phyloP scores from a whole-genome alignment of 2,329 filamentous ascomycete species.

The Paraconiothyrium brasiliense region DNA sequence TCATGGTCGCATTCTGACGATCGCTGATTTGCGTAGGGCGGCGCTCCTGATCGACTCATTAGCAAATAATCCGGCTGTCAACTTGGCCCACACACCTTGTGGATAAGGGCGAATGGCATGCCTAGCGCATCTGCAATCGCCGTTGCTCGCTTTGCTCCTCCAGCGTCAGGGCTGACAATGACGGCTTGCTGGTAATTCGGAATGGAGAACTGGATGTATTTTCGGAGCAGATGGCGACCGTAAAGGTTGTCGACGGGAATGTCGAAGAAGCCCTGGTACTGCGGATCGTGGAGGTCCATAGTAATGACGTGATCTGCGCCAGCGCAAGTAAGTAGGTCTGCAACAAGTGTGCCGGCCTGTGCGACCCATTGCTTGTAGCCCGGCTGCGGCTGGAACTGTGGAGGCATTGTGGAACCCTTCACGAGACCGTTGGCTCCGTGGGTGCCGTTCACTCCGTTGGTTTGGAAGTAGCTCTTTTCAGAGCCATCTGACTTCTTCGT shows the following conservation, averaged over 20 bases:
- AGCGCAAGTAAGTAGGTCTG: conserved; percentile 92
- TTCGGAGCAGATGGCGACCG: conserved; percentile 76
- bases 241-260: conserved; percentile 99
- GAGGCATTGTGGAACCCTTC: conserved; percentile 60
- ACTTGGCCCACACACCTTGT: conserved; percentile 74
- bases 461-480: conserved; percentile 27
- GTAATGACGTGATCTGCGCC: conserved; percentile 97
- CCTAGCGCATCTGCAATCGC: conserved; percentile 92
- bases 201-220: conserved; percentile 80
- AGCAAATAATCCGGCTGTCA: conserved; percentile 16
- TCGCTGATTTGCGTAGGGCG: conserved; percentile 88
- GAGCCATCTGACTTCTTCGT: conserved; percentile 39
- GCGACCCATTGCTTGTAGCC: conserved; percentile 99
- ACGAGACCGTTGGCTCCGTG: conserved; percentile 28
- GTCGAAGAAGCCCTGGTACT: conserved; percentile 99
- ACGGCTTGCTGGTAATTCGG: conserved; percentile 86
- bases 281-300: conserved; percentile 89
- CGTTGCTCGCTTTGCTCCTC: conserved; percentile 94
- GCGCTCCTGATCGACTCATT: conserved; percentile 71
- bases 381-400: conserved; percentile 77
- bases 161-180: conserved; percentile 94
- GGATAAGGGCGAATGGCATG: conserved; percentile 96
- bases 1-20: conserved; percentile 84
- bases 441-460: conserved; percentile 39
- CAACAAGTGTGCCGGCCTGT: conserved; percentile 93